A percentile compares a stretch with the other conserved stretches of the same genome.
These are phyloP conservation scores for Silene noctiflora DNA, from an alignment of 179 eudicot species.

Conservation along the genomic window DNA sequence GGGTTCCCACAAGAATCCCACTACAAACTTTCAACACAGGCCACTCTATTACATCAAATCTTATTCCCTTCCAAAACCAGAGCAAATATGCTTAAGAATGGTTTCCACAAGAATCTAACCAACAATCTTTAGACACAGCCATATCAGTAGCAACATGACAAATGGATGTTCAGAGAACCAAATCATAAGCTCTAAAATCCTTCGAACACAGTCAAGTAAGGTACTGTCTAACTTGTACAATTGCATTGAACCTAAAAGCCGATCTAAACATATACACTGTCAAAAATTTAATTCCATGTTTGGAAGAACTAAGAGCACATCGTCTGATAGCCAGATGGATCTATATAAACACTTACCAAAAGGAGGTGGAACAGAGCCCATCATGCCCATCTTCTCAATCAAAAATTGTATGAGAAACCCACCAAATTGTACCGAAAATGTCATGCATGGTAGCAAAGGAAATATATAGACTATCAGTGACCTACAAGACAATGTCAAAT, in stretches of 20 bases:
- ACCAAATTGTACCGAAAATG: conserved; percentile 66
- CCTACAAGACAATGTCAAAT: conserved; percentile 44
- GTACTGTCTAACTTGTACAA: not conserved
- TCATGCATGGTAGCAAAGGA: conserved; percentile 67
- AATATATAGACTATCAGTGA: conserved; percentile 57
- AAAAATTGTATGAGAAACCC: conserved; percentile 67
- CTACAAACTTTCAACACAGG: not conserved
- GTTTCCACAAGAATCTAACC: not conserved
- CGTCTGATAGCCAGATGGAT: not conserved
- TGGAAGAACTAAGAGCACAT: conserved; percentile 9
- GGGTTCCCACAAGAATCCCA: not conserved
- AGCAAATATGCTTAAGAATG: not conserved
- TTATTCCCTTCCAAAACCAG: not conserved
- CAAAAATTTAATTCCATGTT: not conserved
- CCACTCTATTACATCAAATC: not conserved
- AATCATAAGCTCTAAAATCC: not conserved
- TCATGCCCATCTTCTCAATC: conserved; percentile 98
- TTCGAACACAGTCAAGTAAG: not conserved
- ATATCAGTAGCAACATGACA: not conserved
- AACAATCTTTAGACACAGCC: not conserved
- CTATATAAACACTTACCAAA: conserved; percentile 56
- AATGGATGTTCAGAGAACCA: not conserved
- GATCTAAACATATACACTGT: not conserved
- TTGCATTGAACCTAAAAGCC: conserved; percentile 6
- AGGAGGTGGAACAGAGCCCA: conserved; percentile 93